A percentile compares a stretch with the other conserved stretches of the same genome.
Evolutionary conservation across 305 asterid species (phyloP).

Genomic region (Solanum hybrid): DNA sequence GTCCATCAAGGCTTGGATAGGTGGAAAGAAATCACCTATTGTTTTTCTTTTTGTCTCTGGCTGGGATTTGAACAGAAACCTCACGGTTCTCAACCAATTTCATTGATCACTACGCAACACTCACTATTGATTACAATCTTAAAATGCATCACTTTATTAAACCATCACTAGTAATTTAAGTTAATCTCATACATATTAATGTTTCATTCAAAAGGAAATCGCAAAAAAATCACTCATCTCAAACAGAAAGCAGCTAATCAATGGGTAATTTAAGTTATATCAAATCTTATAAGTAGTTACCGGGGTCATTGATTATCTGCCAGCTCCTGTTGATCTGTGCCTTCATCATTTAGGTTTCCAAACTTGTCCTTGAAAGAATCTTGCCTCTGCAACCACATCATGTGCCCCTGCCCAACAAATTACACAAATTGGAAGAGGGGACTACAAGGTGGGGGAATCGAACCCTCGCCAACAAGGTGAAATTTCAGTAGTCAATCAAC

Average conservation of each 20-base stretch:
- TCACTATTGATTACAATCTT: neutral
- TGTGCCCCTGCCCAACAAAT: conserved; percentile 50
- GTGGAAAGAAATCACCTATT: neutral
- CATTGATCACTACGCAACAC: neutral
- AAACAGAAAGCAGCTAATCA: neutral
- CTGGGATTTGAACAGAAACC: neutral
- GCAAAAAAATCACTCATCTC: neutral
- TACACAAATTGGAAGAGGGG: neutral
- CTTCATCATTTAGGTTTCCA: conserved; percentile 26
- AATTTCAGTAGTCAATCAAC: neutral
- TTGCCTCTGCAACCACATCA: conserved; percentile 79
- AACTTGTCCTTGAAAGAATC: conserved; percentile 68
- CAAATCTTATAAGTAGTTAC: neutral
- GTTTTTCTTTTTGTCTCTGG: neutral
- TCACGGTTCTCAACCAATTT: neutral
- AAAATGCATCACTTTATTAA: neutral
- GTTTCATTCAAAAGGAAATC: neutral
- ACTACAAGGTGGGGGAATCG: neutral
- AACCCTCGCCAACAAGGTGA: neutral
- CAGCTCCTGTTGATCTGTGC: conserved; percentile 11
- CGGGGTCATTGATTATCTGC: conserved; percentile 12
- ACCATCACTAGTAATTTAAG: neutral
- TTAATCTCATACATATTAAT: neutral
- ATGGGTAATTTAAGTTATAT: neutral
- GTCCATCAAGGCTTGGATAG: neutral